These are phyloP conservation scores for Thielaviopsis ethacetica DNA, from an alignment of 2,329 filamentous ascomycete genomes.

Conservation along the genomic window DNA sequence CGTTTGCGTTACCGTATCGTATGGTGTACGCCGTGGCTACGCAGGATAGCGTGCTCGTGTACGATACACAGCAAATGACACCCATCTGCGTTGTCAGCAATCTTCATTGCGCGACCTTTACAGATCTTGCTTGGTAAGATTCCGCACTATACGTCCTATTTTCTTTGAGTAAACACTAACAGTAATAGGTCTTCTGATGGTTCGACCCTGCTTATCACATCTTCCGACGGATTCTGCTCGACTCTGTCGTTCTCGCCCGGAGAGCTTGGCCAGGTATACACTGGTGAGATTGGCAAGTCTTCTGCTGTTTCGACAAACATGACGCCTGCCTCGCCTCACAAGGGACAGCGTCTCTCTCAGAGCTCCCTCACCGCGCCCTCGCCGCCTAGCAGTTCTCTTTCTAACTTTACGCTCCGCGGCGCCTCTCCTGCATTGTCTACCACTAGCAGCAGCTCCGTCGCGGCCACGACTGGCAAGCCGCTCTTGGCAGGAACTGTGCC, in stretches of 20 bases:
- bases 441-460: constrained; percentile 42
- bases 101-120: constrained; percentile 92
- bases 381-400: constrained; percentile 28
- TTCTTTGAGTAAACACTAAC: neutral
- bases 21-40: constrained; percentile 96
- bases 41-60: constrained; percentile 84
- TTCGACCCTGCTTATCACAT: constrained; percentile 67
- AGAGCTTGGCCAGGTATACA: constrained; percentile 72
- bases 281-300: constrained; percentile 52
- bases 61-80: constrained; percentile 92
- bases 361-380: constrained; percentile 43
- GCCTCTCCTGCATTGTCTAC: constrained; percentile 23
- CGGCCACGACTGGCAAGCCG: constrained; percentile 18
- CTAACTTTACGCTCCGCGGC: neutral
- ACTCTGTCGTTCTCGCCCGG: constrained; percentile 68
- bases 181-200: constrained; percentile 31
- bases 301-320: constrained; percentile 52
- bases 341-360: constrained; percentile 28
- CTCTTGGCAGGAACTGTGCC: constrained; percentile 65
- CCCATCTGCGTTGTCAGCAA: constrained; percentile 93
- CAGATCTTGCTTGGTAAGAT: constrained; percentile 79
- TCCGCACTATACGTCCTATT: neutral
- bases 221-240: constrained; percentile 94
- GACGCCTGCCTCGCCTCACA: constrained; percentile 43
- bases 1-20: constrained; percentile 76